Percentiles rank a stretch among this genome's conserved stretches.
Evolutionary conservation across 1,284 basidiomycete species (phyloP).

Genomic region (Thecaphora thlaspeos): DNA sequence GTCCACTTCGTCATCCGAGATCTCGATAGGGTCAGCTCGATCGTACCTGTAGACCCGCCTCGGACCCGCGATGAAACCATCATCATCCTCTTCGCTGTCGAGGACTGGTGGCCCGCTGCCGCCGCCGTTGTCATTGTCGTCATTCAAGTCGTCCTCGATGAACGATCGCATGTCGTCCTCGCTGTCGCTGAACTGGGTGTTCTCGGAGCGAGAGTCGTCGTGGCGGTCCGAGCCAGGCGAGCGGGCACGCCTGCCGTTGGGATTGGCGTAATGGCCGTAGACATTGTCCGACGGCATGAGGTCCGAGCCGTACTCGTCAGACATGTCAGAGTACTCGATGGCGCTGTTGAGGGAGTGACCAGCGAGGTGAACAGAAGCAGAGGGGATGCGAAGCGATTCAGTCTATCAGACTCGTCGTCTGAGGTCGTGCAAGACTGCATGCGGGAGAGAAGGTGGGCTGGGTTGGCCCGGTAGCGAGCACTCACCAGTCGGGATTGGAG

Average conservation of each 20-base stretch:
- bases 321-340: constrained; percentile 12
- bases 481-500: constrained; percentile 44
- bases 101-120: no score
- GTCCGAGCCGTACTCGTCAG: constrained; percentile 2
- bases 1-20: background rate
- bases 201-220: background rate
- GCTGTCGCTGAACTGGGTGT: constrained; percentile 2
- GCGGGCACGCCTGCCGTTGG: constrained; percentile 5
- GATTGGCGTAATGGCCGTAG: constrained; percentile 10
- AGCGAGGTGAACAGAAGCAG: constrained; percentile 6
- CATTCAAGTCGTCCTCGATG: constrained; percentile 13
- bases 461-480: no score
- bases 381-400: constrained; percentile 32
- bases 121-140: constrained; percentile 2
- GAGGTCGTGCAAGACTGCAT: constrained; percentile 46
- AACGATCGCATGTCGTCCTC: constrained; percentile 30
- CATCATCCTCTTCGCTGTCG: background rate
- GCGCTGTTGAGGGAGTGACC: background rate
- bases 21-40: background rate
- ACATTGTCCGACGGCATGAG: constrained; percentile 8
- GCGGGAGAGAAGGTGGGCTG: no score
- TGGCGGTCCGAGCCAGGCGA: background rate
- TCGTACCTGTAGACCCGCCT: background rate
- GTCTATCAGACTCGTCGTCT: constrained; percentile 40
- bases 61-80: background rate